Conservation (phyloP, 208 protist species). For the Crithidia bombi region DNA sequence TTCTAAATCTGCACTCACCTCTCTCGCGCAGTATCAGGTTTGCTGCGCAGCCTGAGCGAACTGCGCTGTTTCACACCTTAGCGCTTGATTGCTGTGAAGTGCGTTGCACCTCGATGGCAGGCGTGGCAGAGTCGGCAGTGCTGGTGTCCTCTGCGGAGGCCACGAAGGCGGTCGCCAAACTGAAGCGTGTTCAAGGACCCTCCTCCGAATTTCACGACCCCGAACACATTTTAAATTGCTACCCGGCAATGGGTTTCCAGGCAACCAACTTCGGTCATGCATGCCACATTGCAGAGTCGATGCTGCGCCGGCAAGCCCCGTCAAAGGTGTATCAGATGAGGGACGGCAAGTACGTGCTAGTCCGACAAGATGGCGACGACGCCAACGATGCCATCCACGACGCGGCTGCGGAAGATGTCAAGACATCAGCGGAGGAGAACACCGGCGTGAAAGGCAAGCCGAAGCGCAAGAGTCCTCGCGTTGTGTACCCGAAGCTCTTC, state of each 20-base stretch:
- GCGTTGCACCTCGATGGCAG: conserved; percentile 53
- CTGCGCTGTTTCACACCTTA: too few species aligned
- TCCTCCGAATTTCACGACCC: conserved; percentile 36
- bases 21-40: too few species aligned
- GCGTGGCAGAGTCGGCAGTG: conserved; percentile 56
- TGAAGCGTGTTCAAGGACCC: conserved; percentile 51
- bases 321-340: conserved; percentile 55
- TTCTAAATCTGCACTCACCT: too few species aligned
- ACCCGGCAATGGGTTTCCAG: conserved; percentile 74
- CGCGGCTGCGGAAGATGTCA: background rate
- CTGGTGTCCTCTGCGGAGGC: conserved; percentile 46
- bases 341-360: conserved; percentile 62
- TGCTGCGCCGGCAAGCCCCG: conserved; percentile 60
- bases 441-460: background rate
- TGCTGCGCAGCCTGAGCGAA: too few species aligned
- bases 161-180: conserved; percentile 22
- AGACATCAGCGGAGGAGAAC: background rate
- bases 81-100: too few species aligned
- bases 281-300: conserved; percentile 45
- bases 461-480: background rate
- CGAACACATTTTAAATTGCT: conserved; percentile 35
- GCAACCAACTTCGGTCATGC: conserved; percentile 73
- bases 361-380: conserved; percentile 27
- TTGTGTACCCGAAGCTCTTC: conserved; percentile 70
- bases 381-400: conserved; percentile 6